Evolutionary conservation across 2,329 filamentous ascomycete genomes (phyloP).

Genomic region (Fusarium proliferatum): DNA sequence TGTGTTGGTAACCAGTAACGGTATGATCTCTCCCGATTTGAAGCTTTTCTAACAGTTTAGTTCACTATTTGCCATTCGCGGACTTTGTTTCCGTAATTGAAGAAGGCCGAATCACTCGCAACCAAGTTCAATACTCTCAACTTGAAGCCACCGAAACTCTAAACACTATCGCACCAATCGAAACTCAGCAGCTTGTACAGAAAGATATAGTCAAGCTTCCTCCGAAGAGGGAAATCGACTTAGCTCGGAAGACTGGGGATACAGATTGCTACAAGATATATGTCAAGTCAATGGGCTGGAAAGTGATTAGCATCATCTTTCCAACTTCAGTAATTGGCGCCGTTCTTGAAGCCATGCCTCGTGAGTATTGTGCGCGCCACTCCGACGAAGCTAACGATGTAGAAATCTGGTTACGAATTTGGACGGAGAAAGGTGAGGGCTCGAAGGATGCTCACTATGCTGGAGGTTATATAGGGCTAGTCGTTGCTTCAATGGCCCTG

Average conservation of each 20-base stretch:
- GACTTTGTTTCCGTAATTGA: constrained; percentile 44
- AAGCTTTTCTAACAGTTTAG: constrained; percentile 11
- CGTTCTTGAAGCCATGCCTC: constrained; percentile 40
- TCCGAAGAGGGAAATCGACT: constrained; percentile 29
- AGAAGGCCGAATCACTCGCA: constrained; percentile 32
- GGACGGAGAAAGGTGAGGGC: constrained; percentile 42
- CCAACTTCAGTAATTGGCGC: constrained; percentile 19
- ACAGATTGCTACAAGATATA: constrained; percentile 46
- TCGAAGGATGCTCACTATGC: constrained; percentile 33
- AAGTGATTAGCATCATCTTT: constrained; percentile 31
- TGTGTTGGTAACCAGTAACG: constrained; percentile 12
- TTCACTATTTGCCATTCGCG: constrained; percentile 40
- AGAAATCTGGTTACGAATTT: constrained; percentile 45
- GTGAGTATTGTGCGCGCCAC: constrained; percentile 2
- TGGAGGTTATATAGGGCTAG: constrained; percentile 41
- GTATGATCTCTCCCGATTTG: background rate
- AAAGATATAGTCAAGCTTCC: background rate
- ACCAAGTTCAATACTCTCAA: constrained; percentile 39
- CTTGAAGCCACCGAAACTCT: constrained; percentile 15
- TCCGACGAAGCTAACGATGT: background rate
- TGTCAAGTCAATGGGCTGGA: constrained; percentile 41
- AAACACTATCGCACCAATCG: background rate
- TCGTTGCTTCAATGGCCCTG: constrained; percentile 27
- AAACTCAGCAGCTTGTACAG: background rate
- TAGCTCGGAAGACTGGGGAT: constrained; percentile 46